Percentiles rank a stretch among this genome's conserved stretches.
These are phyloP conservation scores for Alternaria angustiovoidea DNA, from an alignment of 2,329 filamentous ascomycete species.

Conservation along the genomic window DNA sequence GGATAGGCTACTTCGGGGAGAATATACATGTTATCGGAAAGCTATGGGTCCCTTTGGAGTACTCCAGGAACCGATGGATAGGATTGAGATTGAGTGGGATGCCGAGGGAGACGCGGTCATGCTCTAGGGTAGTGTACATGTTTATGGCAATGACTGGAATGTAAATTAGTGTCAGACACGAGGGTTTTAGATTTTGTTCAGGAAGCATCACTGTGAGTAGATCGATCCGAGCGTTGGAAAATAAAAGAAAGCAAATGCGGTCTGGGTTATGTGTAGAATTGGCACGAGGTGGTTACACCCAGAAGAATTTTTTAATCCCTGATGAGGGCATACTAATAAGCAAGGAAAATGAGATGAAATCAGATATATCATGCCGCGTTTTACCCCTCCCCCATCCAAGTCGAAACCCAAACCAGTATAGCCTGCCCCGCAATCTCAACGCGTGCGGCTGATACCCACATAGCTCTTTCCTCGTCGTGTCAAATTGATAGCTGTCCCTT, in stretches of 20 bases:
- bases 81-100: slow-evolving; percentile 15
- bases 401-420: neutral
- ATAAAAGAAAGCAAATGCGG: neutral
- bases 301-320: neutral
- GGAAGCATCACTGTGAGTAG: neutral
- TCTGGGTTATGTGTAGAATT: neutral
- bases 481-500: neutral
- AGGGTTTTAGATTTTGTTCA: neutral
- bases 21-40: neutral
- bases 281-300: neutral
- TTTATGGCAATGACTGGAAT: neutral
- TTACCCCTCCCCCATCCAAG: neutral
- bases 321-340: neutral
- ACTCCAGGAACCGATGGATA: neutral
- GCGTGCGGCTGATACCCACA: neutral
- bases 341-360: neutral
- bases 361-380: neutral
- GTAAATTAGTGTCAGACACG: neutral
- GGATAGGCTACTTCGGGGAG: neutral
- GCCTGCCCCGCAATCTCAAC: neutral
- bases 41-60: neutral
- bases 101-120: slow-evolving; percentile 16
- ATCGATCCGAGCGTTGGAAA: neutral
- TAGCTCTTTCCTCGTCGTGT: neutral
- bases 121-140: neutral